These are phyloP conservation scores for Aspergillus phoenicis DNA, from an alignment of 2,329 filamentous ascomycete genomes.

Conservation along the genomic window DNA sequence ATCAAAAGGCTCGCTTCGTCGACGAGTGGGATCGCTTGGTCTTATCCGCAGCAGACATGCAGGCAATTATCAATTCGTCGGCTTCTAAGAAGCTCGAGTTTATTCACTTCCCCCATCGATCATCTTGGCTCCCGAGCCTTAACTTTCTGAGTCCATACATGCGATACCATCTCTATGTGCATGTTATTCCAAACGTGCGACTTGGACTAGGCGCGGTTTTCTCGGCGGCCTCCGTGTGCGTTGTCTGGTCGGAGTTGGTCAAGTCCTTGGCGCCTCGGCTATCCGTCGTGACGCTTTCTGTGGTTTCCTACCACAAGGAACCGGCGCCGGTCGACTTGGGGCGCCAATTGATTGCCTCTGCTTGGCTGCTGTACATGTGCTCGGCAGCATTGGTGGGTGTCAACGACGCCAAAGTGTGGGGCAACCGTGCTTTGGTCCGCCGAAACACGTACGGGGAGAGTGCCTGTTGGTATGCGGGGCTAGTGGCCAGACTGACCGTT, in stretches of 20 bases:
- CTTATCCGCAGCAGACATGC: slow-evolving; percentile 70
- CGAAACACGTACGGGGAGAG: slow-evolving; percentile 91
- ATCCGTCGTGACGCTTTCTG: slow-evolving; percentile 66
- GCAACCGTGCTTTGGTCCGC: slow-evolving; percentile 83
- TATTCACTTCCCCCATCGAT: slow-evolving; percentile 59
- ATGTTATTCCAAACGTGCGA: slow-evolving; percentile 69
- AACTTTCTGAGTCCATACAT: slow-evolving; percentile 76
- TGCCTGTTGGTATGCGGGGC: slow-evolving; percentile 92
- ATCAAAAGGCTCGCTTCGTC: slow-evolving; percentile 78
- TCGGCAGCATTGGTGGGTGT: slow-evolving; percentile 83
- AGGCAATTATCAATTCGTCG: slow-evolving; percentile 80
- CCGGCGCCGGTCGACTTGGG: slow-evolving; percentile 79
- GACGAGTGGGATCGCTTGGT: slow-evolving; percentile 85
- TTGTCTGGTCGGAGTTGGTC: slow-evolving; percentile 92
- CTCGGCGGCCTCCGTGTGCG: slow-evolving; percentile 73
- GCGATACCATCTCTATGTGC: slow-evolving; percentile 75
- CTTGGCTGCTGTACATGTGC: slow-evolving; percentile 97
- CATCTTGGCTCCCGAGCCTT: slow-evolving; percentile 57
- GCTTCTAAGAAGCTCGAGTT: slow-evolving; percentile 81
- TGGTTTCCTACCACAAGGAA: slow-evolving; percentile 69
- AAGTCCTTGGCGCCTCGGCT: slow-evolving; percentile 77
- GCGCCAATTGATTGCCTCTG: slow-evolving; percentile 78
- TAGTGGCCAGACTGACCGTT: slow-evolving; percentile 89
- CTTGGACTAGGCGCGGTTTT: slow-evolving; percentile 68
- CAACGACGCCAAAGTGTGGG: slow-evolving; percentile 95